A percentile compares a stretch with the other conserved stretches of the same genome.
phyloP scores from a whole-genome alignment of 2,329 filamentous ascomycete genomes.

The Fusarium sp. region DNA sequence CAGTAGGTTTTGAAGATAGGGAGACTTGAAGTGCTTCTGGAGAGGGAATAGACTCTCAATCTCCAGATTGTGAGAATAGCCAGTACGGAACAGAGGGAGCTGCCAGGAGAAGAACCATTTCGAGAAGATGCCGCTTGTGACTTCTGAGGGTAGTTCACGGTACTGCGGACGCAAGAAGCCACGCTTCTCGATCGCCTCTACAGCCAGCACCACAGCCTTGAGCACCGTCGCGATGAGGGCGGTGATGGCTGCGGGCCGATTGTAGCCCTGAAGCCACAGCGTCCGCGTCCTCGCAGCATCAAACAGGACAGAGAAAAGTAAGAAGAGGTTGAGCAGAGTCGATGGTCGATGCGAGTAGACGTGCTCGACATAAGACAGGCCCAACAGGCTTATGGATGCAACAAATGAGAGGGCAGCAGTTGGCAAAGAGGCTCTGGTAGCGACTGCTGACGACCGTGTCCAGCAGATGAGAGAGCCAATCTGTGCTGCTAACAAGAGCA shows the following conservation, averaged over 20 bases:
- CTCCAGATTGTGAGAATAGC: constrained; percentile 20
- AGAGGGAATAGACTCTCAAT: constrained; percentile 25
- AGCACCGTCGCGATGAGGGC: constrained; percentile 23
- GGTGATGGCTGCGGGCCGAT: constrained; percentile 2
- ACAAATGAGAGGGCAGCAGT: constrained; percentile 20
- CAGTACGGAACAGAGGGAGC: constrained; percentile 19
- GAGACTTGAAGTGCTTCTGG: constrained; percentile 26
- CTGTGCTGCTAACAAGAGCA: constrained; percentile 18
- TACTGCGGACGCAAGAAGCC: constrained; percentile 19
- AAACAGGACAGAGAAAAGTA: constrained; percentile 26
- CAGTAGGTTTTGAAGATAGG: constrained; percentile 21
- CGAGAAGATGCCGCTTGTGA: constrained; percentile 21
- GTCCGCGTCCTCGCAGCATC: constrained; percentile 25
- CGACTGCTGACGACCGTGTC: constrained; percentile 15
- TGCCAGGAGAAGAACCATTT: constrained; percentile 36
- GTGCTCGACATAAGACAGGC: constrained; percentile 33
- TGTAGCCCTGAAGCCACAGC: constrained; percentile 32
- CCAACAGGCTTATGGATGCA: constrained; percentile 15
- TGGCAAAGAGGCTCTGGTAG: constrained; percentile 23
- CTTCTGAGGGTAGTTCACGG: constrained; percentile 10
- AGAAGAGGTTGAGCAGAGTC: constrained; percentile 27
- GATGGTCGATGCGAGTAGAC: constrained; percentile 33
- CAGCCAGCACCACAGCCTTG: constrained; percentile 13
- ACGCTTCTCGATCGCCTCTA: constrained; percentile 29
- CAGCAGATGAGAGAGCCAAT: constrained; percentile 22